Conservation (phyloP, 1,139 yeast genomes). For the Candida pseudoviswanathii region DNA sequence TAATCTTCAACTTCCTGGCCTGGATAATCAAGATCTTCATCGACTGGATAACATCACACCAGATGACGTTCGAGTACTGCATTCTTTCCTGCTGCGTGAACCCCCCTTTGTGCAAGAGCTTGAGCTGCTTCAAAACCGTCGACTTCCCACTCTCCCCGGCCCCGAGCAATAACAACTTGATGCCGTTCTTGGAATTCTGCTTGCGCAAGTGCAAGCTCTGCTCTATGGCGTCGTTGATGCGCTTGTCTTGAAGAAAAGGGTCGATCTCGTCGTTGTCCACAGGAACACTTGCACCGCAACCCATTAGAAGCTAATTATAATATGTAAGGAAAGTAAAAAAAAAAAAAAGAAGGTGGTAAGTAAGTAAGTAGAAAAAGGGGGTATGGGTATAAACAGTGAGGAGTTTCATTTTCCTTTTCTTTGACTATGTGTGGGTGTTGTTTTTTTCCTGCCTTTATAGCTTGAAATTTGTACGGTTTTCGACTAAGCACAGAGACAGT, state of each 20-base stretch:
- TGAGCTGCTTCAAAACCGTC: constrained; percentile 92
- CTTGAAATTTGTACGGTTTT: neutral
- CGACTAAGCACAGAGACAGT: too few species aligned
- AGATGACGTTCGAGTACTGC: constrained; percentile 86
- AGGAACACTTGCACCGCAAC: constrained; percentile 64
- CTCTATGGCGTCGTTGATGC: constrained; percentile 68
- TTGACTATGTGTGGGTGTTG: neutral
- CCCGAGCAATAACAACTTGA: constrained; percentile 75
- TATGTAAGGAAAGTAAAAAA: neutral
- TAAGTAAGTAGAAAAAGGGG: neutral
- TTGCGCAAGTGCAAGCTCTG: constrained; percentile 58
- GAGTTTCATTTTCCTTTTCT: neutral
- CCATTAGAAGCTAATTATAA: constrained; percentile 38
- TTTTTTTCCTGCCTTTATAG: neutral
- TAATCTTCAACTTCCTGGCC: constrained; percentile 63
- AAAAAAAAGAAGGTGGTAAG: neutral
- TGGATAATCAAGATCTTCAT: constrained; percentile 82
- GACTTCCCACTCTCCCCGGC: constrained; percentile 98
- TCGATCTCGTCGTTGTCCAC: constrained; percentile 47
- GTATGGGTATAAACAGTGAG: too few species aligned
- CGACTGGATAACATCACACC: constrained; percentile 90
- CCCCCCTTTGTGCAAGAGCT: constrained; percentile 82
- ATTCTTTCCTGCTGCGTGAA: constrained; percentile 77
- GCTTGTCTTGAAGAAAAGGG: constrained; percentile 51
- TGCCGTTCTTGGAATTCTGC: constrained; percentile 49